phyloP scores from a whole-genome alignment of 2,329 filamentous ascomycete species.

The Purpureocillium lavendulum region DNA sequence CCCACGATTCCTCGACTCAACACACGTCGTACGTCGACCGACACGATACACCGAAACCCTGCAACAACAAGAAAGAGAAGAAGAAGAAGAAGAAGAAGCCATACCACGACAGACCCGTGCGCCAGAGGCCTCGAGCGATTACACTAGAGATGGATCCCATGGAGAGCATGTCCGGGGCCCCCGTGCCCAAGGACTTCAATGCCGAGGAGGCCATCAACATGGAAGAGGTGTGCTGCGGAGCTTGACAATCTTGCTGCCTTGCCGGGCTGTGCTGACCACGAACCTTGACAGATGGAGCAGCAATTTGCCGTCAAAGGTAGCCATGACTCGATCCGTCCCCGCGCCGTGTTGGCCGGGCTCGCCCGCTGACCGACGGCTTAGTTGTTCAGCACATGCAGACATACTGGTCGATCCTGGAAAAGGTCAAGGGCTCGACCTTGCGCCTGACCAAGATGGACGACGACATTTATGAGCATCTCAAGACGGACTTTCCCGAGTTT shows the following conservation, averaged over 20 bases:
- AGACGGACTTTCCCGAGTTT: conserved; percentile 84
- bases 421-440: conserved; percentile 77
- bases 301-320: conserved; percentile 94
- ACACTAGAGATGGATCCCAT: conserved; percentile 27
- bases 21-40: too few relatives aligned
- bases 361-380: conserved; percentile 10
- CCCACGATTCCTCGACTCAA: too few relatives aligned
- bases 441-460: conserved; percentile 92
- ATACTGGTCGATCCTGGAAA: conserved; percentile 94
- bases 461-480: conserved; percentile 87
- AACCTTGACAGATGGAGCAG: conserved; percentile 73
- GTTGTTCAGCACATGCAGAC: conserved; percentile 94
- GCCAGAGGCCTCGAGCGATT: background rate
- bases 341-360: background rate
- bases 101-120: background rate
- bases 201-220: conserved; percentile 46
- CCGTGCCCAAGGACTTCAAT: conserved; percentile 48
- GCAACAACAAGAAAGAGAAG: too few relatives aligned
- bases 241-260: background rate
- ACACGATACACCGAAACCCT: too few relatives aligned
- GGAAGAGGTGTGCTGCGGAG: conserved; percentile 38
- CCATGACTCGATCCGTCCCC: background rate
- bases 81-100: too few relatives aligned
- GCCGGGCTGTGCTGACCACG: background rate
- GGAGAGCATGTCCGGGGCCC: conserved; percentile 25